Conservation (phyloP, 495 filamentous ascomycete genomes). For the Aspergillus saccharolyticus region DNA sequence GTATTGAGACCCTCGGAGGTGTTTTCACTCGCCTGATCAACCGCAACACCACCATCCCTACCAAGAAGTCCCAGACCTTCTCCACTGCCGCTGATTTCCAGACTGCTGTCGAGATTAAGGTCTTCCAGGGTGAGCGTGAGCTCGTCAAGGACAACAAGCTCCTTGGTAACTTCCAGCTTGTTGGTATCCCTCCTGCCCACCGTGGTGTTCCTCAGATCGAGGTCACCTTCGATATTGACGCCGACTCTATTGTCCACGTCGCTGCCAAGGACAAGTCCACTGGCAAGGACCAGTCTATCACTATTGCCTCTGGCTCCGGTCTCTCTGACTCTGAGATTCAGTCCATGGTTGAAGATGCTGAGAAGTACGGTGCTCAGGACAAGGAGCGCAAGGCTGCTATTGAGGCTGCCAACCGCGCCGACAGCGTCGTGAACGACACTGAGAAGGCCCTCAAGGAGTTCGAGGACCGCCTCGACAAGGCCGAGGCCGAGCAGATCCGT, state of each 20-base stretch:
- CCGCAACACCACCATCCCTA: slow-evolving; percentile 99
- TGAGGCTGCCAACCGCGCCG: slow-evolving; percentile 93
- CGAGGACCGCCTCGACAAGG: slow-evolving; percentile 92
- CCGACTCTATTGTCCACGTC: slow-evolving; percentile 98
- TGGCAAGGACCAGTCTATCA: slow-evolving; percentile 99
- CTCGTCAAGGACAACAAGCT: slow-evolving; percentile 99
- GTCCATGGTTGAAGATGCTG: slow-evolving; percentile 93
- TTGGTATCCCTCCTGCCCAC: slow-evolving; percentile 95
- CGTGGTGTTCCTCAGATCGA: slow-evolving; percentile 97
- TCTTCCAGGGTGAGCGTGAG: slow-evolving; percentile 99
- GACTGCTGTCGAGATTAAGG: slow-evolving; percentile 99
- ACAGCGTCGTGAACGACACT: slow-evolving; percentile 93
- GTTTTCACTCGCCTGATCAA: slow-evolving; percentile 99
- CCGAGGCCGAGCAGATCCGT: slow-evolving; percentile 82
- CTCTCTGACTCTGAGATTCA: slow-evolving; percentile 92
- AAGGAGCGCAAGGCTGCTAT: slow-evolving; percentile 96
- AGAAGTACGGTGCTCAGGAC: slow-evolving; percentile 91
- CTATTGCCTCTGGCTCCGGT: slow-evolving; percentile 96
- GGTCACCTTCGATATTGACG: slow-evolving; percentile 99
- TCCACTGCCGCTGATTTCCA: slow-evolving; percentile 99
- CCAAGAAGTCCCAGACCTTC: slow-evolving; percentile 99
- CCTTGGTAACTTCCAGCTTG: slow-evolving; percentile 98
- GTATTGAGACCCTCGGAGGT: slow-evolving; percentile 99
- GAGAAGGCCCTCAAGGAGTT: slow-evolving; percentile 98
- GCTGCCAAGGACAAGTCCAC: slow-evolving; percentile 99